phyloP scores from a whole-genome alignment of 805 yeast species.

The Tetrapisispora iriomotensis region DNA sequence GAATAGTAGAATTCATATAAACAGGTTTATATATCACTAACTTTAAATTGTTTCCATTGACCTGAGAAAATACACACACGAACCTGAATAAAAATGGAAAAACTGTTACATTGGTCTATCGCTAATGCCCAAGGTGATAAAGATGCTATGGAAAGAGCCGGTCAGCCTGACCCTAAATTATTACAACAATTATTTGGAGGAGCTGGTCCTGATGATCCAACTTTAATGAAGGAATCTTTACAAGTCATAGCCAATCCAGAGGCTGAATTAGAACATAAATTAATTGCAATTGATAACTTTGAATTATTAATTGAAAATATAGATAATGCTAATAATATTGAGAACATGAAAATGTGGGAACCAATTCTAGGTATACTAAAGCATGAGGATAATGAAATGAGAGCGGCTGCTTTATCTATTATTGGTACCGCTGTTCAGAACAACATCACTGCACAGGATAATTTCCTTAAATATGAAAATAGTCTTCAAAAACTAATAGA shows the following conservation, averaged over 20 bases:
- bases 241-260: constrained; percentile 47
- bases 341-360: constrained; percentile 74
- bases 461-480: constrained; percentile 42
- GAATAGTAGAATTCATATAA: neutral
- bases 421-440: constrained; percentile 92
- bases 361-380: constrained; percentile 47
- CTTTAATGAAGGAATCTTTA: constrained; percentile 74
- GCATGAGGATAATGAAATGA: constrained; percentile 36
- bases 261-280: constrained; percentile 50
- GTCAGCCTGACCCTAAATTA: constrained; percentile 70
- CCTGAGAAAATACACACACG: neutral
- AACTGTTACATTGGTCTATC: constrained; percentile 84
- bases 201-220: constrained; percentile 73
- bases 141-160: constrained; percentile 52
- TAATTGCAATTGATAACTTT: constrained; percentile 77
- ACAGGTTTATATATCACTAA: too few relatives aligned
- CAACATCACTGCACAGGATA: constrained; percentile 65
- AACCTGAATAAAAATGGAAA: constrained; percentile 56
- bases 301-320: constrained; percentile 89
- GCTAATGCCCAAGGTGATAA: constrained; percentile 66
- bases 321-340: constrained; percentile 91
- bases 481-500: constrained; percentile 40
- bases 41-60: too few relatives aligned
- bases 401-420: constrained; percentile 56
- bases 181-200: constrained; percentile 70